Base-by-base conservation (phyloP, 148 eudicot genomes). In the Beta vulgaris region DNA sequence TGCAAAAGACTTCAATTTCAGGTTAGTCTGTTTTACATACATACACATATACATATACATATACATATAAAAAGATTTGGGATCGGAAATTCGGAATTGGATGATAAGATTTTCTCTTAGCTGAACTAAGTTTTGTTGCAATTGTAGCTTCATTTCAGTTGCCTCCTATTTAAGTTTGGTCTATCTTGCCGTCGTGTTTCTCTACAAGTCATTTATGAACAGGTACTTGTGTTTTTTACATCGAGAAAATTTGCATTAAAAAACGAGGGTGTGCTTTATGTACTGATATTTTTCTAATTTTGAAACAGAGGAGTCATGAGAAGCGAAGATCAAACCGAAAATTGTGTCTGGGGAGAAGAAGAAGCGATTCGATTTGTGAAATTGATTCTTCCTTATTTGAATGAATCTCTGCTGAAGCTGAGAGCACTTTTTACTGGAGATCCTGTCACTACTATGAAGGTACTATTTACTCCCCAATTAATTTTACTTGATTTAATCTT, bases 381-480 rank as follows among this genome's bases (percentile, higher is more conserved):
- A 80, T 53, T 88, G 71, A 21, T 90, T 43, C 86, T 91, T 67
- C 97, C 97, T 48, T 88, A 81, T 79, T 16, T 91, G 36, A 91
- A 91, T 82, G 97, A 91, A 74, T 85, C 82, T 68, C 87, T 91
- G 29, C 43, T 82, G 25, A 88, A 88, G 58, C 46, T 91, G n/a
- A 91, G 75, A 80, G 86, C 82, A 40, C 84, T 91, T 61, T 91
- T 91, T 72, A 86, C 89, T 74, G 97, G 97, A 73, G 97, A 91
- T 81, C 97, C 97, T 80, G 83, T 86, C 21, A 87, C 86, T 65
- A 91, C 97, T 68, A 86, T 91, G 93, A 91, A 91, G 97, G 97
- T 89, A 10, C 63, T 44, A 15, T 63, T 64, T 39, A 64, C 29
- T 67, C 51, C 71, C 11, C 23, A 36, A 12, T 31, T 3, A 31